Conservation (phyloP, 768 basidiomycete species). For the Dentipellis fragilis region DNA sequence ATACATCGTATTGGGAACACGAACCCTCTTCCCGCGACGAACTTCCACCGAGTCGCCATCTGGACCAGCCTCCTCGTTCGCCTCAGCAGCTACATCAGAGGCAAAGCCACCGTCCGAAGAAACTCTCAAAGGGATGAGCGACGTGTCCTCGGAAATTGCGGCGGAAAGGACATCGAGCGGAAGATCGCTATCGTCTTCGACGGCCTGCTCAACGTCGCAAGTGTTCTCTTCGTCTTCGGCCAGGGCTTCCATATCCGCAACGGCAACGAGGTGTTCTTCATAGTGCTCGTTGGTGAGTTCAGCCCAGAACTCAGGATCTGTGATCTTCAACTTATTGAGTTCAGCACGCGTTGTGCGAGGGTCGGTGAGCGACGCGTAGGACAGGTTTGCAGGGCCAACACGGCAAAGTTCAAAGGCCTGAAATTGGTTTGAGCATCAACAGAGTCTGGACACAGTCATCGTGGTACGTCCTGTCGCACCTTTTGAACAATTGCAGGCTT, state of each 20-base stretch:
- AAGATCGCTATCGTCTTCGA: not conserved
- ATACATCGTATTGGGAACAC: no score
- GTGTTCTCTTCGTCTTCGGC: not conserved
- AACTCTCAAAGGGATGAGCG: not conserved
- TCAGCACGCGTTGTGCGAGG: not conserved
- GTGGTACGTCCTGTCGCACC: no score
- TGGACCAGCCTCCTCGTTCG: not conserved
- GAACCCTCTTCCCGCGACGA: no score
- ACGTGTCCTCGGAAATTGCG: not conserved
- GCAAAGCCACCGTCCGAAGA: not conserved
- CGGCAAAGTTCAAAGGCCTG: not conserved
- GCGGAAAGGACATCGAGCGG: not conserved
- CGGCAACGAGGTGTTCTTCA: not conserved
- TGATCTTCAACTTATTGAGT: not conserved
- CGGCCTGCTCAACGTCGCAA: not conserved
- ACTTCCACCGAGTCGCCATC: not conserved
- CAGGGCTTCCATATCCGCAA: not conserved
- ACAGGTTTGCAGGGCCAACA: not conserved
- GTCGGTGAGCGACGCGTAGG: not conserved
- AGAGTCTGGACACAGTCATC: no score
- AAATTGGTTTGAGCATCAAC: not conserved
- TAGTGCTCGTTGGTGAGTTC: not conserved
- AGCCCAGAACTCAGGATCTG: not conserved
- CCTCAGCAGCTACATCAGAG: not conserved
- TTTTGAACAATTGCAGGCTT: slow-evolving; percentile 20